A percentile compares a stretch with the other conserved stretches of the same genome.
phyloP scores from a whole-genome alignment of 495 filamentous ascomycete genomes.

The Penicillium salamii region DNA sequence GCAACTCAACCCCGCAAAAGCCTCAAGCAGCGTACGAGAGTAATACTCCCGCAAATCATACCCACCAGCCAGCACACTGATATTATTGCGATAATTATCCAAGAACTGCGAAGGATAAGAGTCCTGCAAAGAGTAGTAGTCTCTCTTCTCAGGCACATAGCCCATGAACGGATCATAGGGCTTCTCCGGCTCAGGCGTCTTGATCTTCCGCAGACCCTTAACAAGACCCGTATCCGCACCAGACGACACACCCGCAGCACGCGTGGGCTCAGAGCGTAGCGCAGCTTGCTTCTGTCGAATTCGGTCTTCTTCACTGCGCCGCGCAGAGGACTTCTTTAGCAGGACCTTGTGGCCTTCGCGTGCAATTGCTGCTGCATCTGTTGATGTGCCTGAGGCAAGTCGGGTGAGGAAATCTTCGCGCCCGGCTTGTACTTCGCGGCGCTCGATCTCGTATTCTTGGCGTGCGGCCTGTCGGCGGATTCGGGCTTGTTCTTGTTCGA shows the following conservation, averaged over 20 bases:
- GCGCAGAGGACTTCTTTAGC: slow-evolving; percentile 63
- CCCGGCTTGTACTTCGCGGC: slow-evolving; percentile 55
- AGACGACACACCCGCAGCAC: slow-evolving; percentile 19
- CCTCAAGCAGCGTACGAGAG: slow-evolving; percentile 74
- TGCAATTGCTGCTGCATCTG: slow-evolving; percentile 49
- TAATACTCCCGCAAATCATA: slow-evolving; percentile 82
- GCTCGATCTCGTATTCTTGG: slow-evolving; percentile 63
- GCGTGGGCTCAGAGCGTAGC: slow-evolving; percentile 37
- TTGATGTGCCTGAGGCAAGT: slow-evolving; percentile 47
- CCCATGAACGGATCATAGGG: slow-evolving; percentile 91
- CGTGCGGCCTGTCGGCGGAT: slow-evolving; percentile 52
- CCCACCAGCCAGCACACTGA: slow-evolving; percentile 68
- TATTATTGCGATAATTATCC: slow-evolving; percentile 56
- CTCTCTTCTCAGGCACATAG: slow-evolving; percentile 55
- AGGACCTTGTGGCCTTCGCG: slow-evolving; percentile 59
- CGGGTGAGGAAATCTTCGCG: slow-evolving; percentile 56
- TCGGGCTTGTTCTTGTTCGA: slow-evolving; percentile 66
- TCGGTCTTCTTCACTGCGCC: slow-evolving; percentile 48
- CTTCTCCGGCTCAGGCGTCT: slow-evolving; percentile 59
- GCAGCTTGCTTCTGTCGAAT: slow-evolving; percentile 46
- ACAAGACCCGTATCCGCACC: slow-evolving; percentile 49
- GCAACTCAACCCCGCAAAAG: slow-evolving; percentile 83
- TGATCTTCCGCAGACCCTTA: slow-evolving; percentile 70
- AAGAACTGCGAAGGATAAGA: slow-evolving; percentile 66
- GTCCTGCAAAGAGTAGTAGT: slow-evolving; percentile 66